Conservation (phyloP, 2,329 filamentous ascomycete genomes). For the Ceratocystis smalleyi region DNA sequence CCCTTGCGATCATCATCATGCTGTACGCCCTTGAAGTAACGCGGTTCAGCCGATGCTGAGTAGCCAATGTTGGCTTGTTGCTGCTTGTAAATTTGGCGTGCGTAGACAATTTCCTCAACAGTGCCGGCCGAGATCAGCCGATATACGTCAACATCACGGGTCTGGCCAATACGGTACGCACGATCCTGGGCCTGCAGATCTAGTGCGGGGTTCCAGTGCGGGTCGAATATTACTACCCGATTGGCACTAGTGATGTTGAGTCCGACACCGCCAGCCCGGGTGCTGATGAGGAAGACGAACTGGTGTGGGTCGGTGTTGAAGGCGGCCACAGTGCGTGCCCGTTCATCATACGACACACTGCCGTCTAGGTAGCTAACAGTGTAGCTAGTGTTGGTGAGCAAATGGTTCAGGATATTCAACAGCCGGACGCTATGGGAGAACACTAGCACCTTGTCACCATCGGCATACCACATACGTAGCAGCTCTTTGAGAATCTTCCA, state of each 20-base stretch:
- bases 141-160: slow-evolving; percentile 86
- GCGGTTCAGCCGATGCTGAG: slow-evolving; percentile 74
- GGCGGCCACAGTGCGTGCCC: slow-evolving; percentile 66
- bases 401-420: slow-evolving; percentile 64
- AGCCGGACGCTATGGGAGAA: slow-evolving; percentile 87
- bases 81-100: slow-evolving; percentile 95
- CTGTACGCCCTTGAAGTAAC: slow-evolving; percentile 92
- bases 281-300: slow-evolving; percentile 93
- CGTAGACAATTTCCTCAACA: slow-evolving; percentile 94
- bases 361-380: slow-evolving; percentile 86
- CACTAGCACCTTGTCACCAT: slow-evolving; percentile 85
- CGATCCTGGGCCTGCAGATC: slow-evolving; percentile 93
- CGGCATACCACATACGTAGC: slow-evolving; percentile 75
- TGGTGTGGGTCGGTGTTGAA: slow-evolving; percentile 79
- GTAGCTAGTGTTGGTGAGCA: slow-evolving; percentile 81
- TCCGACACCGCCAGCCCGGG: slow-evolving; percentile 80
- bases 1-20: slow-evolving; percentile 68
- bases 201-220: slow-evolving; percentile 92
- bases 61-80: slow-evolving; percentile 98
- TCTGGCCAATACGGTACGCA: slow-evolving; percentile 89
- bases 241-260: slow-evolving; percentile 96
- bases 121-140: slow-evolving; percentile 80
- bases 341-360: slow-evolving; percentile 65
- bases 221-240: slow-evolving; percentile 93
- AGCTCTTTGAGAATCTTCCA: slow-evolving; percentile 85